Percentiles rank a stretch among this genome's conserved stretches.
Conservation (phyloP, 2,329 filamentous ascomycete genomes). For the Fusarium pilosicola region DNA sequence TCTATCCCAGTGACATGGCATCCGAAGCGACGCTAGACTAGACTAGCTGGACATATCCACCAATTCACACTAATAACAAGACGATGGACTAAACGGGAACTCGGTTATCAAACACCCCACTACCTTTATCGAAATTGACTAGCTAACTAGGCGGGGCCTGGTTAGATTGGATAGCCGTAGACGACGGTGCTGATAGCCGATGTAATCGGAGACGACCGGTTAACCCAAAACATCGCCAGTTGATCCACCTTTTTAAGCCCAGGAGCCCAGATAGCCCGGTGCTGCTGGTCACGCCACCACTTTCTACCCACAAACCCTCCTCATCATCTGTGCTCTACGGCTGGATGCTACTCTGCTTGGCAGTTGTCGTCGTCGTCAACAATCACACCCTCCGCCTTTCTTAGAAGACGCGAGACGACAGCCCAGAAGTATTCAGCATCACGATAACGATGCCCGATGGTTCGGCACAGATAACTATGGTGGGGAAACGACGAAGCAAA, state of each 20-base stretch:
- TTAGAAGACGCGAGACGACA: neutral
- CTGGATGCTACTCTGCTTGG: neutral
- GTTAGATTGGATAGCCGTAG: neutral
- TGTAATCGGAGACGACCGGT: neutral
- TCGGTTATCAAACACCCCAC: neutral
- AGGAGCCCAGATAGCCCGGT: neutral
- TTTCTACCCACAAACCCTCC: neutral
- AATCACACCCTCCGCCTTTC: neutral
- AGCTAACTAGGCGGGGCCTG: neutral
- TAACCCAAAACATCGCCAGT: neutral
- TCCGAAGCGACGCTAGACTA: neutral
- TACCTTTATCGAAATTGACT: neutral
- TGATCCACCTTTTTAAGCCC: neutral
- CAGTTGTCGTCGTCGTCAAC: neutral
- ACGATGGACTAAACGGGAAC: neutral
- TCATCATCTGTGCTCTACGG: neutral
- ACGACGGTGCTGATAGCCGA: neutral
- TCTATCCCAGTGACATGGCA: neutral
- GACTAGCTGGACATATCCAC: neutral
- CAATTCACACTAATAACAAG: neutral
- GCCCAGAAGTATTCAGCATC: neutral
- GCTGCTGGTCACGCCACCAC: neutral
- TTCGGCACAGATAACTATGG: accelerated
- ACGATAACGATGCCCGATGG: neutral
- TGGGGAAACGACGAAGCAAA: neutral